Percentiles rank a stretch among this genome's conserved stretches.
phyloP scores from a whole-genome alignment of 2,329 filamentous ascomycete genomes.

The Cercospora canescens region DNA sequence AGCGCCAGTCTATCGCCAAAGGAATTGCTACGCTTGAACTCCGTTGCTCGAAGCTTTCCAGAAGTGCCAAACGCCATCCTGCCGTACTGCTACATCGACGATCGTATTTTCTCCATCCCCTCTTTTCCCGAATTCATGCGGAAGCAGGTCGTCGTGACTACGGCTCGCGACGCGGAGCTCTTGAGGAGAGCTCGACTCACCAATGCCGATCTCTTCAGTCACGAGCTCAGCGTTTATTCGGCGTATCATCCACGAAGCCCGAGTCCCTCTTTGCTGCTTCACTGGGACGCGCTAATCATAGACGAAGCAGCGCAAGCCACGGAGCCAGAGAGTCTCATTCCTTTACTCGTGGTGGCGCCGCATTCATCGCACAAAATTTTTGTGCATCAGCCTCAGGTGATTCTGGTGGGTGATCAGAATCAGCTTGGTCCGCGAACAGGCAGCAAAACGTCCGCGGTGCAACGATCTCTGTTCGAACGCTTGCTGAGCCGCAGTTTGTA shows the following conservation, averaged over 20 bases:
- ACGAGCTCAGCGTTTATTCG: slow-evolving; percentile 20
- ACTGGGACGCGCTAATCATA: slow-evolving; percentile 29
- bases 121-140: slow-evolving; percentile 25
- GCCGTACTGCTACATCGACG: slow-evolving; percentile 28
- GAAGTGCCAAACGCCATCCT: slow-evolving; percentile 29
- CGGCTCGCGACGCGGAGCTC: slow-evolving; percentile 27
- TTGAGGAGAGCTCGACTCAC: slow-evolving; percentile 25
- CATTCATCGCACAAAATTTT: slow-evolving; percentile 9
- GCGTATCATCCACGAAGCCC: slow-evolving; percentile 19
- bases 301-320: slow-evolving; percentile 32
- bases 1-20: slow-evolving; percentile 20
- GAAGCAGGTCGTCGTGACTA: slow-evolving; percentile 26
- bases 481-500: slow-evolving; percentile 25
- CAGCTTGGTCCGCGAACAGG: slow-evolving; percentile 32
- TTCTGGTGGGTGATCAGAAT: slow-evolving; percentile 31
- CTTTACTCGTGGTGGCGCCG: slow-evolving; percentile 25
- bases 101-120: slow-evolving; percentile 27
- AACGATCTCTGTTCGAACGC: slow-evolving; percentile 29
- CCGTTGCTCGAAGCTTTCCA: slow-evolving; percentile 27
- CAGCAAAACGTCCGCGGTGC: slow-evolving; percentile 20
- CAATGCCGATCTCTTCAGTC: slow-evolving; percentile 26
- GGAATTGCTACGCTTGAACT: slow-evolving; percentile 26
- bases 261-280: slow-evolving; percentile 12
- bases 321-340: slow-evolving; percentile 28
- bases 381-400: slow-evolving; percentile 12